Evolutionary conservation across 108 stramenopile species (phyloP).

Genomic region (Skeletonema menzelii): DNA sequence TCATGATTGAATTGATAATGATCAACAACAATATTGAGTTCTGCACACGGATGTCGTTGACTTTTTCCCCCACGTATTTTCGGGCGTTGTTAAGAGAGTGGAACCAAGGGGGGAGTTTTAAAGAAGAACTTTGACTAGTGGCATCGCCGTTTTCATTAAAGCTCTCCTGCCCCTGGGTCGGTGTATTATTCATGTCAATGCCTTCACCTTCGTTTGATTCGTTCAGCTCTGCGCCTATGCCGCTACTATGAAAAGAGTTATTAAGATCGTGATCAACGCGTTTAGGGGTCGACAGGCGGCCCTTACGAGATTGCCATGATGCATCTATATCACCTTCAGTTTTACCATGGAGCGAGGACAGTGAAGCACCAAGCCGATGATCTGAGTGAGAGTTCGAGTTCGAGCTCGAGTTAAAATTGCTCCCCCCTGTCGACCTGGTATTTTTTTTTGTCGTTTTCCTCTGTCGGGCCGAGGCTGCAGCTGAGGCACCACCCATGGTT

Average conservation of each 20-base stretch:
- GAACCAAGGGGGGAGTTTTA: background rate
- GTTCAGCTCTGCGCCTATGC: background rate
- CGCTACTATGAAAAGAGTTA: background rate
- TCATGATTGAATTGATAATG: slow-evolving; percentile 70
- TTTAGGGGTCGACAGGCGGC: no score
- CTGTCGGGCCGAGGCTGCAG: background rate
- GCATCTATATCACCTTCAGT: background rate
- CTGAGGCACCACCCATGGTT: background rate
- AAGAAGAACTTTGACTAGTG: background rate
- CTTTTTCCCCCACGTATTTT: slow-evolving; percentile 39
- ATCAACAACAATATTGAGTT: slow-evolving; percentile 56
- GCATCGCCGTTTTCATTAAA: slow-evolving; percentile 10
- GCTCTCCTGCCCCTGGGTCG: background rate
- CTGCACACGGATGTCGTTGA: slow-evolving; percentile 64
- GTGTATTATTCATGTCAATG: background rate
- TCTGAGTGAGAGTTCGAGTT: background rate
- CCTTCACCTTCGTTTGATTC: background rate
- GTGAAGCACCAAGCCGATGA: background rate
- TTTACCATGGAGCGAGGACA: background rate
- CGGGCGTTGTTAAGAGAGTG: slow-evolving; percentile 11
- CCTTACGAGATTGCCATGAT: background rate
- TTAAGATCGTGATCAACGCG: background rate
- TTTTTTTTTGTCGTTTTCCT: background rate
- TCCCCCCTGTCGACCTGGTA: background rate
- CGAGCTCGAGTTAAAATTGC: background rate